Conservation (phyloP, 805 yeast genomes). For the Yueomyces sp. region DNA sequence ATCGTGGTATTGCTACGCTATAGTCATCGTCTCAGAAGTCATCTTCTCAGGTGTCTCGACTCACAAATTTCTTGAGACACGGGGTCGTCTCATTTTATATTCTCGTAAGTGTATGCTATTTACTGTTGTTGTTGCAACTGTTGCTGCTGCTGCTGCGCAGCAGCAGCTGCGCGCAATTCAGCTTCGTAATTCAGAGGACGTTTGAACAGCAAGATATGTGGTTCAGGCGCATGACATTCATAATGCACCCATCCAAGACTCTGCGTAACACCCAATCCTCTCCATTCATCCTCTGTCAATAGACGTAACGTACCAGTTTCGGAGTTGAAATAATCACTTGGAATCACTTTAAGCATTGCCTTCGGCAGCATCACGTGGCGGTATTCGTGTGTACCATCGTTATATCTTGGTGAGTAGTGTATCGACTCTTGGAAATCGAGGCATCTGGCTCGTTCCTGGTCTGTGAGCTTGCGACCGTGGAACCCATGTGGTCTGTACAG, state of each 20-base stretch:
- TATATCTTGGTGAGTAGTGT: conserved; percentile 83
- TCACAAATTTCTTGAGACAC: background rate
- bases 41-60: background rate
- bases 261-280: conserved; percentile 95
- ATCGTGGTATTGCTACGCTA: too few species aligned
- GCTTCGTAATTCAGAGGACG: conserved; percentile 46
- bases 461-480: conserved; percentile 56
- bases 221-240: conserved; percentile 98
- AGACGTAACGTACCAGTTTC: conserved; percentile 91
- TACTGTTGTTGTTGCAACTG: conserved; percentile 5
- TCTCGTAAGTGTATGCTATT: background rate
- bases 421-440: conserved; percentile 87
- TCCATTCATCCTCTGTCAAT: conserved; percentile 91
- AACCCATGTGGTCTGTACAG: conserved; percentile 15
- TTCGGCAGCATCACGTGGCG: conserved; percentile 96
- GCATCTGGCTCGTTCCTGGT: conserved; percentile 72
- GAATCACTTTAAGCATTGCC: conserved; percentile 86
- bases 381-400: conserved; percentile 86
- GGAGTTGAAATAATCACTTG: conserved; percentile 83
- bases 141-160: conserved; percentile 15
- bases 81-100: background rate
- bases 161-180: conserved; percentile 22
- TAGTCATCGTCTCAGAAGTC: background rate
- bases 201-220: conserved; percentile 84
- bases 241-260: conserved; percentile 96